Evolutionary conservation across 208 protist genomes (phyloP), one percentile per base, ranked within the genome.

Genomic region (Trypanosoma platydactyli): DNA sequence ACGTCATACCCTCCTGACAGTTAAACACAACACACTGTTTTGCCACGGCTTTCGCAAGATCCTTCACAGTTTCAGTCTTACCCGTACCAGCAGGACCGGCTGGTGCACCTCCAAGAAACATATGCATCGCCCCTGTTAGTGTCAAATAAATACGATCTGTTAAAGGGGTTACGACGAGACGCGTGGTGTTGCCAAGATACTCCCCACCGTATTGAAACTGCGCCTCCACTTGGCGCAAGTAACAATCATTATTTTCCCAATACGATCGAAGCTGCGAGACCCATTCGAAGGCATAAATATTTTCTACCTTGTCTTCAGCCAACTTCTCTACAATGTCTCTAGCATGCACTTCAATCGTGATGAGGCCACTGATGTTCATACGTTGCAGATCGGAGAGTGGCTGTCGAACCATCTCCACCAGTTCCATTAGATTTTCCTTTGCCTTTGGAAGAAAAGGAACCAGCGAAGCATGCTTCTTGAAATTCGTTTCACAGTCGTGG

Each of bases 21-120:
- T 99, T 99, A 91, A 99, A 99, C 35, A 99, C 97, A 55, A 99
- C 94, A 59, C 97, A 99, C 80, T 99, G 96, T 80, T 98, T 98
- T 40, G 96, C 95, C 48, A 98, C 86, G 7, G 97, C 96, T 81
- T 98, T 98, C 35, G 97, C 96, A 13, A 99, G 78, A 76, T 99
- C 97, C 84, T 99, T 99, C 38, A 94, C 89, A 12, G 97, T 98
- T 70, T 99, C 97, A 44, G 98, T 99, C 83, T 99, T 99, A 61
- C 98, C 94, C 1, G 92, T 98, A 18, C 91, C 94, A 13, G 94
- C 94, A 20, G 94, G 94, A 13, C 94, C 94, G 38, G 94, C 94
- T 12, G 95, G 97, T 3, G 95, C 94, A 40, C 94, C 91, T 50
- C 97, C 97, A 54, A 97, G 84, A 52, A 98, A 94, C 83, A 98